phyloP scores from a whole-genome alignment of 148 eudicot species.

The Salicornia ramosissima region DNA sequence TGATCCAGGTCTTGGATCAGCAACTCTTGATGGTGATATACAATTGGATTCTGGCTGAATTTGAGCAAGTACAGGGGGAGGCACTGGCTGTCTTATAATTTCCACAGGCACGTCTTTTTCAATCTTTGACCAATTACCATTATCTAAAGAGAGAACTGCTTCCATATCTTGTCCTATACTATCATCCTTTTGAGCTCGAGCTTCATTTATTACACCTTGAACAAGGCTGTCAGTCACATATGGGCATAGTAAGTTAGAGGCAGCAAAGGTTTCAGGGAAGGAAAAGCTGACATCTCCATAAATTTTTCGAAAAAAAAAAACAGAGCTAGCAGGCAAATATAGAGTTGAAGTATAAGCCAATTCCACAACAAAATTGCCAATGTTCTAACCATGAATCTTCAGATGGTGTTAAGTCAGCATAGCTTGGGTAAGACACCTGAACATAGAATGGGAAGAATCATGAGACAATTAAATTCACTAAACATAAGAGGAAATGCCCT shows the following conservation, averaged over 20 bases:
- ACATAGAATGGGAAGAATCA: conserved; percentile 14
- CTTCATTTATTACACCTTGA: conserved; percentile 42
- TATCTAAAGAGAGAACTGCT: conserved; percentile 79
- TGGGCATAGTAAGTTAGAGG: conserved; percentile 25
- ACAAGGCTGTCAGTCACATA: conserved; percentile 41
- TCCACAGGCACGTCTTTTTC: conserved; percentile 42
- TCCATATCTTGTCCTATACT: conserved; percentile 56
- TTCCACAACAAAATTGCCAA: not conserved
- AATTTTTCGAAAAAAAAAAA: conserved; percentile 1
- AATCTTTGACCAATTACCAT: conserved; percentile 74
- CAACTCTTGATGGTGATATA: conserved; percentile 85
- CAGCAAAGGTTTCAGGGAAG: conserved; percentile 7
- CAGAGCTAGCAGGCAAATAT: conserved; percentile 3
- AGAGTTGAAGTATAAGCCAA: not conserved
- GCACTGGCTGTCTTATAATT: conserved; percentile 85
- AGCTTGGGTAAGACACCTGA: conserved; percentile 85
- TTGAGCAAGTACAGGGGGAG: conserved; percentile 95
- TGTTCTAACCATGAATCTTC: conserved; percentile 59
- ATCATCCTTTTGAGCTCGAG: conserved; percentile 37
- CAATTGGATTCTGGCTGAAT: conserved; percentile 54
- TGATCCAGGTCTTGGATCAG: conserved; percentile 96
- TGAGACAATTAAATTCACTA: not conserved
- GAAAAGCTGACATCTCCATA: not conserved
- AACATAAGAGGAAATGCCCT: not conserved
- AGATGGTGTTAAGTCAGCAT: conserved; percentile 40